Evolutionary conservation across 768 basidiomycete genomes (phyloP).

Genomic region (Panaeolus papilionaceus): DNA sequence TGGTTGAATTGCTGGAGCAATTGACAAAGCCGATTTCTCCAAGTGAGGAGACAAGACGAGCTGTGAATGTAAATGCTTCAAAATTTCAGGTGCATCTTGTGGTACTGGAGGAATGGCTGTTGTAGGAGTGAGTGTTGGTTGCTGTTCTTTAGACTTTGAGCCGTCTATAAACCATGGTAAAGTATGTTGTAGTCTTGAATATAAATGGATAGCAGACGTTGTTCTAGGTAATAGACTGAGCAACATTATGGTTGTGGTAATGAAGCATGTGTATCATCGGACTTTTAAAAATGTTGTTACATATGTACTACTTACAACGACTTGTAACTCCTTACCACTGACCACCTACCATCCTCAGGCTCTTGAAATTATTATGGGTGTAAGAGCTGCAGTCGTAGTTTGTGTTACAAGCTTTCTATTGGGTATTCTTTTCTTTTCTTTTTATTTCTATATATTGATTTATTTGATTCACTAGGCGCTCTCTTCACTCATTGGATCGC

Average conservation of each 20-base stretch:
- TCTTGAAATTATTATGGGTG: constrained; percentile 53
- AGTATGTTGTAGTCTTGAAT: constrained; percentile 10
- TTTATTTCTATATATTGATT: constrained; percentile 6
- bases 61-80: constrained; percentile 62
- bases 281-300: constrained; percentile 27
- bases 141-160: constrained; percentile 32
- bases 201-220: not conserved
- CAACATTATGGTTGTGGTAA: constrained; percentile 2
- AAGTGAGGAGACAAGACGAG: constrained; percentile 71
- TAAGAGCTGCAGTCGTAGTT: constrained; percentile 77
- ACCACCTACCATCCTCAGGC: no score
- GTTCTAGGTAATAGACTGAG: not conserved
- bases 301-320: constrained; percentile 7
- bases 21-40: constrained; percentile 61
- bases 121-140: constrained; percentile 25
- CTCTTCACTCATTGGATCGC: constrained; percentile 93
- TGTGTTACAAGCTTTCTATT: constrained; percentile 82
- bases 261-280: constrained; percentile 21
- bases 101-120: constrained; percentile 49
- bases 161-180: constrained; percentile 67
- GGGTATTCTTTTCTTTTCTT: constrained; percentile 46
- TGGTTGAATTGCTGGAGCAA: constrained; percentile 56
- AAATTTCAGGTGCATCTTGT: constrained; percentile 52
- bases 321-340: not conserved
- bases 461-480: constrained; percentile 54